Percentiles rank a stretch among this genome's conserved stretches.
These are phyloP conservation scores for Venustampulla echinocandica DNA, from an alignment of 495 filamentous ascomycete species.

Conservation along the genomic window DNA sequence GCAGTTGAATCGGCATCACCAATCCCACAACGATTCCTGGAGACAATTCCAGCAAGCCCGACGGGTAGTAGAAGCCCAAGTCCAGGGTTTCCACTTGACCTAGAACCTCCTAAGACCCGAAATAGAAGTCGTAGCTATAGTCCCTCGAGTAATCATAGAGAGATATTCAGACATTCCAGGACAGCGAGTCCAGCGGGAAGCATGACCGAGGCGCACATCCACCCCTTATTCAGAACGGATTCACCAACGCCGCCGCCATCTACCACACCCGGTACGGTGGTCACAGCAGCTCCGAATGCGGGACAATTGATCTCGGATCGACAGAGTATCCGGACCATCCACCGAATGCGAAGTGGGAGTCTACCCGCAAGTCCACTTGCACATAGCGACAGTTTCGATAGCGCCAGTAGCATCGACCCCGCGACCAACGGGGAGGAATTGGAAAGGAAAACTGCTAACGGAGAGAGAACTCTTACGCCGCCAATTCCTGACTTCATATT, in stretches of 20 bases:
- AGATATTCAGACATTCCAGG: conserved; percentile 3
- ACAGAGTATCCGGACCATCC: conserved; percentile 44
- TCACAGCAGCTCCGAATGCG: conserved; percentile 61
- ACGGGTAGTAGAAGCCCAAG: conserved; percentile 41
- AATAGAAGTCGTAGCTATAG: conserved; percentile 25
- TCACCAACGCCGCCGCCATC: conserved; percentile 63
- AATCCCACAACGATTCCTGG: conserved; percentile 37
- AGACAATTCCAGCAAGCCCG: conserved; percentile 53
- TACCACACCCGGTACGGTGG: conserved; percentile 57
- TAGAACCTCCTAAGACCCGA: conserved; percentile 25
- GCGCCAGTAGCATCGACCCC: conserved; percentile 30
- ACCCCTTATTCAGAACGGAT: conserved; percentile 74
- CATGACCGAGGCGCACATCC: conserved; percentile 60
- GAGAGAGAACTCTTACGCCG: conserved; percentile 41
- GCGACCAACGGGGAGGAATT: conserved; percentile 24
- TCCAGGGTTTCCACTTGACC: conserved; percentile 35
- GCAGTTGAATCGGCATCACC: conserved; percentile 40
- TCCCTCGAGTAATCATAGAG: conserved; percentile 11
- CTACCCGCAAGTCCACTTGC: conserved; percentile 45
- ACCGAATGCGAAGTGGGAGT: conserved; percentile 59
- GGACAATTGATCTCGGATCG: conserved; percentile 56
- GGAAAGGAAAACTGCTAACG: conserved; percentile 22
- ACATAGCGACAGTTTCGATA: conserved; percentile 41
- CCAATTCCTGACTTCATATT: conserved; percentile 52
- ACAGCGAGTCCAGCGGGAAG: conserved; percentile 30